phyloP scores from a whole-genome alignment of 352 stramenopile species.

The Pythium myriotylum region DNA sequence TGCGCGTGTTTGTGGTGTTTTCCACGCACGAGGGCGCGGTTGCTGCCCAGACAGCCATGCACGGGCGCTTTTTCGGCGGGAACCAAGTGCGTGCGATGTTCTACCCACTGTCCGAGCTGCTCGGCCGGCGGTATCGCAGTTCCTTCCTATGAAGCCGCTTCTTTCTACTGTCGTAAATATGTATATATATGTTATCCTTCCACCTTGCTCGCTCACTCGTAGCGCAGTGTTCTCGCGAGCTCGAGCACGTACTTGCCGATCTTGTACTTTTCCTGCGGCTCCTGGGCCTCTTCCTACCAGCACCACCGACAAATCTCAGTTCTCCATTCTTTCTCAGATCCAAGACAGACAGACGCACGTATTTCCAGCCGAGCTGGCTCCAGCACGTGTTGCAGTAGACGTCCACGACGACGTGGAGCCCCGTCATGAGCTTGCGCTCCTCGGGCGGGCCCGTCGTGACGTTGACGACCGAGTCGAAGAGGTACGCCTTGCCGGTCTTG shows the following conservation, averaged over 20 bases:
- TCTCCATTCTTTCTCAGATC: too few relatives aligned
- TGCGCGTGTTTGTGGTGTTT: slow-evolving; percentile 83
- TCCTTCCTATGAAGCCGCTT: slow-evolving; percentile 44
- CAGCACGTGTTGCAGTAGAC: slow-evolving; percentile 94
- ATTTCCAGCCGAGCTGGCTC: slow-evolving; percentile 93
- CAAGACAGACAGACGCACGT: slow-evolving; percentile 46
- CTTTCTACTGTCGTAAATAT: not conserved
- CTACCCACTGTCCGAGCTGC: slow-evolving; percentile 53
- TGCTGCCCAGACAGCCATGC: slow-evolving; percentile 59
- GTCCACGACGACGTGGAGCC: slow-evolving; percentile 93
- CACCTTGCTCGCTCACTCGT: slow-evolving; percentile 10
- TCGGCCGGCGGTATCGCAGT: slow-evolving; percentile 49
- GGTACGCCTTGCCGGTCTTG: slow-evolving; percentile 88
- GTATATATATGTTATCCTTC: slow-evolving; percentile 4
- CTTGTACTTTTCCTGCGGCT: slow-evolving; percentile 95
- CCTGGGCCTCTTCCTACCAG: slow-evolving; percentile 87
- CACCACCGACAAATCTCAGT: not conserved
- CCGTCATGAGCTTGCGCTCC: slow-evolving; percentile 93
- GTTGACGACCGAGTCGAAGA: slow-evolving; percentile 94
- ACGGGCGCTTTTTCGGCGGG: slow-evolving; percentile 76
- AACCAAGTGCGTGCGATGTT: slow-evolving; percentile 73
- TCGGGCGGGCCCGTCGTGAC: slow-evolving; percentile 86
- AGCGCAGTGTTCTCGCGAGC: slow-evolving; percentile 87
- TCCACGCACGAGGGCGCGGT: slow-evolving; percentile 40
- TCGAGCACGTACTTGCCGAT: slow-evolving; percentile 97